These are phyloP conservation scores for Boechera stricta DNA, from an alignment of 345 rosid species.

Conservation along the genomic window DNA sequence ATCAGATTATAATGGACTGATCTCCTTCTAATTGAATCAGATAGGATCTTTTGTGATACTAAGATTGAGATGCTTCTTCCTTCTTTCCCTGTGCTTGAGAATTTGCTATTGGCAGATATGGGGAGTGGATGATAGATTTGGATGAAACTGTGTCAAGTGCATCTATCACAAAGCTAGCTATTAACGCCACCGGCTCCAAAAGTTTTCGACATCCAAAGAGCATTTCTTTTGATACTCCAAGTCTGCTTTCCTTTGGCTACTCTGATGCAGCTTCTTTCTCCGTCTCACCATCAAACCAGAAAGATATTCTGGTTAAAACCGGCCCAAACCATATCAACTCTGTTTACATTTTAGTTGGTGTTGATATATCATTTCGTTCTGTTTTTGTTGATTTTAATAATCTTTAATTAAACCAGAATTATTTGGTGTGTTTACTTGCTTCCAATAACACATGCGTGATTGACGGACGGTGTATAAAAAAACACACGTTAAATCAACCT, in stretches of 20 bases:
- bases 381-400: not conserved
- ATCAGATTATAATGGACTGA: no score
- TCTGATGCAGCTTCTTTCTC: not conserved
- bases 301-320: no score
- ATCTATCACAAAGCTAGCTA: not conserved
- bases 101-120: not conserved
- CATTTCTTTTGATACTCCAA: constrained; percentile 28
- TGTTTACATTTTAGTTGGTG: no score
- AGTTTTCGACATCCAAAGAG: constrained; percentile 3
- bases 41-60: not conserved
- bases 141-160: constrained; percentile 10
- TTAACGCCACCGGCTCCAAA: not conserved
- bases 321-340: no score
- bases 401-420: not conserved
- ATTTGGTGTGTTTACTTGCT: constrained; percentile 32
- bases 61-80: constrained; percentile 17
- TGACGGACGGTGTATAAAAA: constrained; percentile 10
- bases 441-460: constrained; percentile 39
- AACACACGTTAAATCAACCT: not conserved
- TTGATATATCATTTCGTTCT: no score
- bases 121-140: not conserved
- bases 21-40: no score
- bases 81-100: constrained; percentile 30
- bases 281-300: no score
- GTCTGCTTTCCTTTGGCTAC: not conserved